phyloP scores from a whole-genome alignment of 305 asterid genomes.

The Fraxinus ornus region DNA sequence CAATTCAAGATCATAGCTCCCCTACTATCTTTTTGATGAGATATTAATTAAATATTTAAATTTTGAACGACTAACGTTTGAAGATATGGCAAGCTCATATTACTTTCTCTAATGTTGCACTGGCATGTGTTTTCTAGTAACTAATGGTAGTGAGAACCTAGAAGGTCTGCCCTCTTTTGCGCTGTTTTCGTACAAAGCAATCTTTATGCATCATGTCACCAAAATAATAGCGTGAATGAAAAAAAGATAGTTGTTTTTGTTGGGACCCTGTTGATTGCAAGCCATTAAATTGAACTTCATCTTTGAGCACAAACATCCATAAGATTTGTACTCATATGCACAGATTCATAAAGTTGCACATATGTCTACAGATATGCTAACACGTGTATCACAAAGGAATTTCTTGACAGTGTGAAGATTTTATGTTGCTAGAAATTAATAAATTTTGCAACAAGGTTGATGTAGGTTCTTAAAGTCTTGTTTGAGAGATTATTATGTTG shows the following conservation, averaged over 20 bases:
- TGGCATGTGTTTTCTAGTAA: not conserved
- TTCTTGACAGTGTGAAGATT: constrained; percentile 3
- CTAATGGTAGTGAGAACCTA: not conserved
- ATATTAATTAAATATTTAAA: not conserved
- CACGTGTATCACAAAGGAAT: not conserved
- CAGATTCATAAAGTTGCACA: not conserved
- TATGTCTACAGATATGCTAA: not conserved
- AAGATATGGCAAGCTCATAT: not conserved
- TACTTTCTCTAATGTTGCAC: not conserved
- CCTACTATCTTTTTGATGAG: not conserved
- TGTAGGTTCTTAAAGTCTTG: constrained; percentile 1
- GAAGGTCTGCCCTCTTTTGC: not conserved
- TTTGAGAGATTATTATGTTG: constrained; percentile 1
- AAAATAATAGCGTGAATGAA: not conserved
- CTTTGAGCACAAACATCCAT: not conserved
- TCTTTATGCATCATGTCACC: not conserved
- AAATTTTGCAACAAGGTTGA: not conserved
- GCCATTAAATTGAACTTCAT: not conserved
- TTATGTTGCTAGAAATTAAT: constrained; percentile 2
- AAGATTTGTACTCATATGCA: not conserved
- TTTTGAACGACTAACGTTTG: not conserved
- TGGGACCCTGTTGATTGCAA: not conserved
- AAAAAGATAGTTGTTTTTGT: not conserved
- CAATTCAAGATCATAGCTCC: not conserved
- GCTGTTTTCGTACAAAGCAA: not conserved